Evolutionary conservation across 164 flowering plant genomes (phyloP).

Genomic region (Vitis amurensis): DNA sequence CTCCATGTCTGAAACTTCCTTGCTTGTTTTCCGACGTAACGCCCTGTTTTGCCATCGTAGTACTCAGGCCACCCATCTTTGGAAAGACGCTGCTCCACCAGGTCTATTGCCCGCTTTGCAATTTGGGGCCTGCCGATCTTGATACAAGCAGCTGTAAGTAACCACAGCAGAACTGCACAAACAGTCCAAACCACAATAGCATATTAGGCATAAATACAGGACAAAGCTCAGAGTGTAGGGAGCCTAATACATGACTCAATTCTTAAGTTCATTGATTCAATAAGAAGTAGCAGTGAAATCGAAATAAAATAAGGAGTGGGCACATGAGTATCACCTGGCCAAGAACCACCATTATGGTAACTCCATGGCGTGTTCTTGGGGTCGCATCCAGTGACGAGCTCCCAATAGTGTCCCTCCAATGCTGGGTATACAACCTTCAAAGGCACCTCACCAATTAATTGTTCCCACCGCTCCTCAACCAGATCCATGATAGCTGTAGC

Average conservation of each 20-base stretch:
- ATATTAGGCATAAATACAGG: not conserved
- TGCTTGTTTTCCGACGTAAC: constrained; percentile 39
- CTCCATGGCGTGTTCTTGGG: constrained; percentile 40
- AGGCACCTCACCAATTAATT: constrained; percentile 45
- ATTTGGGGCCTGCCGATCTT: constrained; percentile 37
- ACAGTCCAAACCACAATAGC: not conserved
- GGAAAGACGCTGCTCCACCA: constrained; percentile 33
- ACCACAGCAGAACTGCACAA: constrained; percentile 40
- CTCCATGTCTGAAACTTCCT: constrained; percentile 42
- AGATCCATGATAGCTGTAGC: constrained; percentile 43
- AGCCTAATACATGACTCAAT: no score
- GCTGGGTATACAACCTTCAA: constrained; percentile 39
- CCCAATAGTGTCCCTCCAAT: constrained; percentile 34
- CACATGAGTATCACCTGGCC: constrained; percentile 32
- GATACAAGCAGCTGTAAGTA: constrained; percentile 43
- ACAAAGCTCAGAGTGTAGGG: not conserved
- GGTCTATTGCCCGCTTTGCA: constrained; percentile 37
- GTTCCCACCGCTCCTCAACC: constrained; percentile 44
- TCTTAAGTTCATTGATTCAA: no score
- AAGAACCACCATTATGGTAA: constrained; percentile 44
- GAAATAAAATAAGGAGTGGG: not conserved
- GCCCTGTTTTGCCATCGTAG: constrained; percentile 41
- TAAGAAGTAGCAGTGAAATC: no score
- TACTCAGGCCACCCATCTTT: constrained; percentile 51
- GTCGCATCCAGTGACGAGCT: constrained; percentile 33